A percentile compares a stretch with the other conserved stretches of the same genome.
These are phyloP conservation scores for Flaveria sonorensis DNA, from an alignment of 129 eudicot species.

Conservation along the genomic window DNA sequence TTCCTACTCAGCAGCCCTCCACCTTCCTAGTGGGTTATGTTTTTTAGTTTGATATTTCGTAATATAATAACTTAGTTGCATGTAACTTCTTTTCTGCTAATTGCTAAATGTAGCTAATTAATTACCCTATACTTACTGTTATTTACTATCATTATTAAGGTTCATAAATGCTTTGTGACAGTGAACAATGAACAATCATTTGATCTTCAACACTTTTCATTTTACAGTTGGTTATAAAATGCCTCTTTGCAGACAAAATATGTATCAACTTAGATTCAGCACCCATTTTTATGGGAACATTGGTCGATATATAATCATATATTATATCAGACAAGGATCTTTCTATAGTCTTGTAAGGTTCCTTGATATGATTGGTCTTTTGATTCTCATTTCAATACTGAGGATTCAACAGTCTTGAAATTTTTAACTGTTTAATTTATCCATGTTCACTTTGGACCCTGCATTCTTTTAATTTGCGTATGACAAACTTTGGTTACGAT, in stretches of 20 bases:
- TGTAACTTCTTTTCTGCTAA: background rate
- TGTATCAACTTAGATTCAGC: background rate
- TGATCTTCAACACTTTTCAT: background rate
- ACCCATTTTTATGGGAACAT: background rate
- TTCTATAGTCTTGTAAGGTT: background rate
- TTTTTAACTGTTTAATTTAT: background rate
- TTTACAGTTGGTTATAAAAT: background rate
- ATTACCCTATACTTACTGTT: background rate
- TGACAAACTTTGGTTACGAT: background rate
- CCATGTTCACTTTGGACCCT: background rate
- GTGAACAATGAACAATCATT: background rate
- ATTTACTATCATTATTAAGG: background rate
- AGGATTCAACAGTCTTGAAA: slow-evolving; percentile 9
- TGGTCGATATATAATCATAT: background rate
- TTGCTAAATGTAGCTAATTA: background rate
- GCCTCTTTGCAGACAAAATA: slow-evolving; percentile 6
- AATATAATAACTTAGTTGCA: background rate
- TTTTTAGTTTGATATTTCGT: slow-evolving; percentile 23
- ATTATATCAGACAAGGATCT: background rate
- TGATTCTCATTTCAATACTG: background rate
- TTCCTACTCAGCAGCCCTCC: slow-evolving; percentile 40
- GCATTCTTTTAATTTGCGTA: background rate
- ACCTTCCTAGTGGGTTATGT: slow-evolving; percentile 29
- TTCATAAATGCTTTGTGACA: background rate
- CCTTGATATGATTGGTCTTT: slow-evolving; percentile 5